Conservation (phyloP, 2,329 filamentous ascomycete genomes). For the Trichoderma sp. region DNA sequence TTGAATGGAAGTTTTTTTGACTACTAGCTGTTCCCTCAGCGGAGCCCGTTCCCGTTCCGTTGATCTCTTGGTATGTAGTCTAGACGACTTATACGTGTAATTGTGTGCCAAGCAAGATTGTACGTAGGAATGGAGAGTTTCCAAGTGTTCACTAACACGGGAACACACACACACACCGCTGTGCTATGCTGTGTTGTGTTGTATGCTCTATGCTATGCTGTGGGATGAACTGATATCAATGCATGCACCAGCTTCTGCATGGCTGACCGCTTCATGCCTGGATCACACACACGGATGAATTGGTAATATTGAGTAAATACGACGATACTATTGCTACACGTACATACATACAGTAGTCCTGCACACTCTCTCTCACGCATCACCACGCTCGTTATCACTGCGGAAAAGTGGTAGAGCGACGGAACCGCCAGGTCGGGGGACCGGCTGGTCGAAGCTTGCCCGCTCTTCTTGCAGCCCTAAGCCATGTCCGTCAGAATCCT, state of each 20-base stretch:
- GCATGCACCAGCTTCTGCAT: neutral
- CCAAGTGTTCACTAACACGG: neutral
- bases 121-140: neutral
- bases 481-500: slow-evolving; percentile 11
- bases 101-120: neutral
- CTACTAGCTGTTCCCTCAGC: neutral
- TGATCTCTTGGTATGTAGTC: neutral
- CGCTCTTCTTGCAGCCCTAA: slow-evolving; percentile 8
- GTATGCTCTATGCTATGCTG: neutral
- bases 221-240: neutral
- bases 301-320: neutral
- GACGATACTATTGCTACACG: too few relatives aligned
- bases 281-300: neutral
- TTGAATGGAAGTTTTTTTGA: neutral
- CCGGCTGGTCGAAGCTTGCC: slow-evolving; percentile 8
- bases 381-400: neutral
- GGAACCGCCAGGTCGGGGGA: neutral
- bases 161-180: neutral
- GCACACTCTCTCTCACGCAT: neutral
- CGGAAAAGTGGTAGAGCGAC: neutral
- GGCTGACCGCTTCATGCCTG: neutral
- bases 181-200: neutral
- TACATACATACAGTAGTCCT: neutral
- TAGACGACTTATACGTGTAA: neutral
- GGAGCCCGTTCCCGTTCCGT: neutral